A percentile compares a stretch with the other conserved stretches of the same genome.
Evolutionary conservation across 768 basidiomycete species (phyloP).

Genomic region (Serendipita indica): DNA sequence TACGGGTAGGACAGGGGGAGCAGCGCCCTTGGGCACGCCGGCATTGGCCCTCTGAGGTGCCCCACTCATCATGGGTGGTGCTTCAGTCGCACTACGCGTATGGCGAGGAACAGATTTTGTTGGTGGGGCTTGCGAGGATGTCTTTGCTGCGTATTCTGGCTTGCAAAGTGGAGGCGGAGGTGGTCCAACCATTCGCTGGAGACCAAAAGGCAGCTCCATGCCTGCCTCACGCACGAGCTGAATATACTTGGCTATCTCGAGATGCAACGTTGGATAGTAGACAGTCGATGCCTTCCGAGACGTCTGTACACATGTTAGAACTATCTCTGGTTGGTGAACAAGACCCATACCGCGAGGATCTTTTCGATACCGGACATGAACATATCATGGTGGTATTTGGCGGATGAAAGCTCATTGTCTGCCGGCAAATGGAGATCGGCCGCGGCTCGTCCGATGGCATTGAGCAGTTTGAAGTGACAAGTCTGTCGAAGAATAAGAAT

Average conservation of each 20-base stretch:
- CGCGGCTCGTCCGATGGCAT: constrained; percentile 53
- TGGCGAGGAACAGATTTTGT: background rate
- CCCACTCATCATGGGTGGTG: background rate
- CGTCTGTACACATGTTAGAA: constrained; percentile 40
- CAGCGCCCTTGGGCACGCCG: background rate
- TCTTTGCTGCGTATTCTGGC: background rate
- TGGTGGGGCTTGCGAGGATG: background rate
- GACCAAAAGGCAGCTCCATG: constrained; percentile 67
- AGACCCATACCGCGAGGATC: constrained; percentile 57
- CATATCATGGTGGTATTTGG: constrained; percentile 71
- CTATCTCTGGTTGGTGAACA: constrained; percentile 2
- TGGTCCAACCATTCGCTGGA: constrained; percentile 61
- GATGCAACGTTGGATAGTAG: constrained; percentile 89
- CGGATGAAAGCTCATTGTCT: constrained; percentile 61
- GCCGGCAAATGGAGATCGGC: constrained; percentile 49
- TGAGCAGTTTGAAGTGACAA: constrained; percentile 74
- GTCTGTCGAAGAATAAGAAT: constrained; percentile 36
- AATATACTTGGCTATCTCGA: constrained; percentile 85
- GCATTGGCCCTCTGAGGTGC: background rate
- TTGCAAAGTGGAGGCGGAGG: constrained; percentile 56
- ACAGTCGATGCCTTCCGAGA: constrained; percentile 87
- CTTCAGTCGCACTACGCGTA: background rate
- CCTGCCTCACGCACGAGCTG: constrained; percentile 46
- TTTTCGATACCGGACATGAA: constrained; percentile 87
- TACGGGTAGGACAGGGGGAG: background rate